These are phyloP conservation scores for Symbiotaphrina buchneri DNA, from an alignment of 495 filamentous ascomycete species.

Conservation along the genomic window DNA sequence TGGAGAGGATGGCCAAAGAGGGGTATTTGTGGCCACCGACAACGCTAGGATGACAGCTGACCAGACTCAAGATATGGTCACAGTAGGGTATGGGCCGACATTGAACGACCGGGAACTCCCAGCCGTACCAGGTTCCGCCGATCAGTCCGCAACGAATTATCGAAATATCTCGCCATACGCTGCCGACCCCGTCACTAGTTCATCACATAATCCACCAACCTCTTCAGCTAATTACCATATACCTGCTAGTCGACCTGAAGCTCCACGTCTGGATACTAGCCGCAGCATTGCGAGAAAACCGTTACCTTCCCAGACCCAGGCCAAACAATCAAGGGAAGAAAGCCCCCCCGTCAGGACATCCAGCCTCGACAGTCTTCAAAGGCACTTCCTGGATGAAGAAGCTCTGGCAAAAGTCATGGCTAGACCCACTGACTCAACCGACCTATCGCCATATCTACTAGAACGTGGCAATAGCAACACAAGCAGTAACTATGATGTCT, in stretches of 20 bases:
- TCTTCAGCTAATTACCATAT: too few species aligned
- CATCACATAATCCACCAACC: constrained; percentile 6
- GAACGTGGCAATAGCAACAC: constrained; percentile 10
- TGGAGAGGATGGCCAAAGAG: constrained; percentile 10
- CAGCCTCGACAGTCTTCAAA: constrained; percentile 39
- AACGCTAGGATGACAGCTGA: too few species aligned
- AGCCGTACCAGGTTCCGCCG: too few species aligned
- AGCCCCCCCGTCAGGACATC: constrained; percentile 16
- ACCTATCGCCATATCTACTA: constrained; percentile 4
- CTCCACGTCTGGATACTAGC: constrained; percentile 8
- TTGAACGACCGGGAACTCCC: too few species aligned
- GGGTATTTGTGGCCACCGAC: neutral
- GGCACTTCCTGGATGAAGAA: constrained; percentile 40
- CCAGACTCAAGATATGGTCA: too few species aligned
- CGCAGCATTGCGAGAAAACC: constrained; percentile 39
- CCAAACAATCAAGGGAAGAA: constrained; percentile 11
- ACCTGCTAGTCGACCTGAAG: too few species aligned
- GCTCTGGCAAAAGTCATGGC: constrained; percentile 25
- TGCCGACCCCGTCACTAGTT: too few species aligned
- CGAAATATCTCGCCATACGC: too few species aligned
- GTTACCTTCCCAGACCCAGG: constrained; percentile 24
- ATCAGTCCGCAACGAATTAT: too few species aligned
- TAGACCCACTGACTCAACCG: constrained; percentile 2
- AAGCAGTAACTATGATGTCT: constrained; percentile 22
- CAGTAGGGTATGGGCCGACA: too few species aligned